Evolutionary conservation across 257 asterid genomes (phyloP).

Genomic region (Nicotiana benthamiana): DNA sequence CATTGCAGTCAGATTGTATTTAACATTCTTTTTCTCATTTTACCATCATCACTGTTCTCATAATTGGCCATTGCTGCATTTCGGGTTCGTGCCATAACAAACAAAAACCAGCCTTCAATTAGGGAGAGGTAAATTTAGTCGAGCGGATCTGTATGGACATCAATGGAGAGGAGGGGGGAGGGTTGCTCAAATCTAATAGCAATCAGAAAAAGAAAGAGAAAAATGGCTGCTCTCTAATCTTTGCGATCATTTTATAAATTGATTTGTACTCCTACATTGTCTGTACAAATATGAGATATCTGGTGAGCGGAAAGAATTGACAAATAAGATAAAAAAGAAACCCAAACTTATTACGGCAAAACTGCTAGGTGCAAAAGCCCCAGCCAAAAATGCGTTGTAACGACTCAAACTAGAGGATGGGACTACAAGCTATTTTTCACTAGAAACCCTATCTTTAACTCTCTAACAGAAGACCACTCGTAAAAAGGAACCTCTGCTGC

Average conservation of each 20-base stretch:
- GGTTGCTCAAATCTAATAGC: not conserved
- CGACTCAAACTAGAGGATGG: not conserved
- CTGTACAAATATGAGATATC: not conserved
- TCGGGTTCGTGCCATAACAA: not conserved
- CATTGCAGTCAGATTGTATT: too few relatives aligned
- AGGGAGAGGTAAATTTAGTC: not conserved
- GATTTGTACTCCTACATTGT: not conserved
- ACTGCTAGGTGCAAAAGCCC: not conserved
- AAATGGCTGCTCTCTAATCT: not conserved
- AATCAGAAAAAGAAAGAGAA: not conserved
- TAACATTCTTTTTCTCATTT: too few relatives aligned
- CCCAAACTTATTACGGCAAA: not conserved
- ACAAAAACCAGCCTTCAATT: not conserved
- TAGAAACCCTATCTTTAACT: not conserved
- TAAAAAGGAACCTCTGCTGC: not conserved
- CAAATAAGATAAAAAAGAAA: not conserved
- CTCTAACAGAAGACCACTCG: not conserved
- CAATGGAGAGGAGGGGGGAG: not conserved
- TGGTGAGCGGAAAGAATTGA: not conserved
- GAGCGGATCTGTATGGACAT: not conserved
- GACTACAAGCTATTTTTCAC: not conserved
- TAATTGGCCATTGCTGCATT: too few relatives aligned
- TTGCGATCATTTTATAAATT: not conserved
- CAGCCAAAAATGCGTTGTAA: not conserved
- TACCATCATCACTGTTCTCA: too few relatives aligned